Evolutionary conservation across 2,329 filamentous ascomycete genomes (phyloP).

Genomic region (Diaporthe ampelina): DNA sequence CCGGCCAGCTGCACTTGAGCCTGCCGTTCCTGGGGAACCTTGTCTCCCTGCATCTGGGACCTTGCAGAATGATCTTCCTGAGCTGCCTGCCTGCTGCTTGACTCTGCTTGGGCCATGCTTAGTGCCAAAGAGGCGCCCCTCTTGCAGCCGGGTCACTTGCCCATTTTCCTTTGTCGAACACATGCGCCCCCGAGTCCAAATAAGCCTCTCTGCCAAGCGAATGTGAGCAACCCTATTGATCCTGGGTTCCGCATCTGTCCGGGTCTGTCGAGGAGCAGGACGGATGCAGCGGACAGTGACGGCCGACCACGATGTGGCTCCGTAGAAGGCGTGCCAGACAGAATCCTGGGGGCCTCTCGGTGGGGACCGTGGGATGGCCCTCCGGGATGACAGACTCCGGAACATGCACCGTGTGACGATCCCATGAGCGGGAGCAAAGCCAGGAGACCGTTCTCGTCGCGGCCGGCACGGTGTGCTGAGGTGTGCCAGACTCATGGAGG

Average conservation of each 20-base stretch:
- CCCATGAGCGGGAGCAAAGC: conserved; percentile 1
- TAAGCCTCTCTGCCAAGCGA: conserved; percentile 22
- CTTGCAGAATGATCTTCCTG: conserved; percentile 34
- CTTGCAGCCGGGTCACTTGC: conserved; percentile 16
- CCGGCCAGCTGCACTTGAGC: conserved; percentile 18
- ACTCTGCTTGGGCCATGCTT: conserved; percentile 3
- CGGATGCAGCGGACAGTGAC: conserved; percentile 16
- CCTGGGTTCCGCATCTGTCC: conserved; percentile 3
- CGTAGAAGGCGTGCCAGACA: neutral
- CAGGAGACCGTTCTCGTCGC: conserved; percentile 2
- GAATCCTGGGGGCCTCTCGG: no score
- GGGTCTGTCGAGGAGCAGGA: neutral
- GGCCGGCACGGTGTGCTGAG: neutral
- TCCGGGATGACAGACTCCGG: conserved; percentile 5
- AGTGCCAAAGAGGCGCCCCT: conserved; percentile 17
- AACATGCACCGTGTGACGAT: conserved; percentile 13
- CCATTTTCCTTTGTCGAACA: neutral
- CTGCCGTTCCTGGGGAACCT: conserved; percentile 35
- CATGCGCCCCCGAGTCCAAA: neutral
- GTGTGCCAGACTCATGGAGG: neutral
- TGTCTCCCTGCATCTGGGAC: conserved; percentile 35
- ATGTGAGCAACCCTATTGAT: neutral
- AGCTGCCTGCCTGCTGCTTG: conserved; percentile 1
- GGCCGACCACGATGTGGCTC: neutral
- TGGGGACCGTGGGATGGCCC: neutral